Evolutionary conservation across 2,329 filamentous ascomycete genomes (phyloP).

Genomic region (Colletotrichum cuscutae): DNA sequence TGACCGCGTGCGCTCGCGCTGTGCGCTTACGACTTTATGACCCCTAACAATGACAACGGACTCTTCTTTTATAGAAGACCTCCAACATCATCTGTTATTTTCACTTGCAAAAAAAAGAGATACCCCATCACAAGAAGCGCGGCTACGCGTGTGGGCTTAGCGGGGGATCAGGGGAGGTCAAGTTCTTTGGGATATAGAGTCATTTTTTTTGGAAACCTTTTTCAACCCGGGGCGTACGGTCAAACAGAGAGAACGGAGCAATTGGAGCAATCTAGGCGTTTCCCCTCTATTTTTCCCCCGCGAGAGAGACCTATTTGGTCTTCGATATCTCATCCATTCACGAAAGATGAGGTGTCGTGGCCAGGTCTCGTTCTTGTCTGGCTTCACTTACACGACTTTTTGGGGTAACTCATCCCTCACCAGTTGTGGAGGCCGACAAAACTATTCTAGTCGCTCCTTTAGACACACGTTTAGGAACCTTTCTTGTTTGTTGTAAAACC

Average conservation of each 20-base stretch:
- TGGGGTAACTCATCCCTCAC: not conserved
- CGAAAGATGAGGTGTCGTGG: not conserved
- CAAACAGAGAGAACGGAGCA: slow-evolving; percentile 16
- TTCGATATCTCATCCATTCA: too few species aligned
- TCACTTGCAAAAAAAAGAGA: slow-evolving; percentile 16
- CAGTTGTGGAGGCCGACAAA: not conserved
- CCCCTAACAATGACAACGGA: slow-evolving; percentile 4
- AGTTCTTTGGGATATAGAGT: slow-evolving; percentile 19
- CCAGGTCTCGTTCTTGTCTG: not conserved
- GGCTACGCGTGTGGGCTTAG: slow-evolving; percentile 5
- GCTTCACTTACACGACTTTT: not conserved
- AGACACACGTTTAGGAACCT: not conserved
- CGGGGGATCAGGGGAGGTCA: not conserved
- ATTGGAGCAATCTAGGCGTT: slow-evolving; percentile 32
- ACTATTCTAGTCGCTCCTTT: not conserved
- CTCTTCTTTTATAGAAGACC: not conserved
- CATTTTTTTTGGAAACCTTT: not conserved
- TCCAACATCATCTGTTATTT: slow-evolving; percentile 5
- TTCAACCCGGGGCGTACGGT: not conserved
- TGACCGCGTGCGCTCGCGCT: slow-evolving; percentile 9
- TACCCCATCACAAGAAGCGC: slow-evolving; percentile 19
- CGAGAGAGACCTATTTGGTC: not conserved
- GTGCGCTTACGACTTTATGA: slow-evolving; percentile 34
- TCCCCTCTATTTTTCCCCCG: not conserved
- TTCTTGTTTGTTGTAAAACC: not conserved